phyloP scores from a whole-genome alignment of 176 grass and related monocot genomes.

The Areca catechu region DNA sequence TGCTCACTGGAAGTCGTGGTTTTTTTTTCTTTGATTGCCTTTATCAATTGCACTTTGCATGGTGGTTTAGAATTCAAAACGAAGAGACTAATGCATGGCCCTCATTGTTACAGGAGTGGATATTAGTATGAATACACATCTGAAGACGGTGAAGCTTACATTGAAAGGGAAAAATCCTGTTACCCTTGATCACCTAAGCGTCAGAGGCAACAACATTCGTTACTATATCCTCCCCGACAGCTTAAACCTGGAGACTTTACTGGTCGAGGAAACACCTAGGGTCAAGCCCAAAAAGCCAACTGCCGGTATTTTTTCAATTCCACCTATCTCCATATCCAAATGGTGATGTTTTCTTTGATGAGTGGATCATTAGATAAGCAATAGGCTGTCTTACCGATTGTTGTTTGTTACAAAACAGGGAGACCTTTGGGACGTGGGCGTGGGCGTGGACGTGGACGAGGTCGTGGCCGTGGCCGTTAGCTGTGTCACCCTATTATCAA shows the following conservation, averaged over 20 bases:
- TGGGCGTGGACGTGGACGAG: constrained; percentile 67
- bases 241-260: constrained; percentile 82
- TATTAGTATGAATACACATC: constrained; percentile 92
- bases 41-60: too few relatives aligned
- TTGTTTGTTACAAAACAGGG: constrained; percentile 28
- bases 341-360: not conserved
- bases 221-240: constrained; percentile 94
- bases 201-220: constrained; percentile 90
- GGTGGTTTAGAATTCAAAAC: too few relatives aligned
- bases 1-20: too few relatives aligned
- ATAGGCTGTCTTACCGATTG: not conserved
- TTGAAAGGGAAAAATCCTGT: constrained; percentile 89
- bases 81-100: too few relatives aligned
- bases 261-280: constrained; percentile 82
- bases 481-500: constrained; percentile 10
- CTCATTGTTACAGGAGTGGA: constrained; percentile 49
- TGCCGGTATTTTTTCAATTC: constrained; percentile 35
- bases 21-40: too few relatives aligned
- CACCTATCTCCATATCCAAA: not conserved
- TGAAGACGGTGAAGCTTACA: constrained; percentile 85
- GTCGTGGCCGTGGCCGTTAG: constrained; percentile 60
- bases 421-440: constrained; percentile 70
- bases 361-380: not conserved
- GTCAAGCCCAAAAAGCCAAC: constrained; percentile 80
- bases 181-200: constrained; percentile 74